Evolutionary conservation across 345 rosid species (phyloP), one percentile per base, ranked within the genome.

Genomic region (Linum tenue): DNA sequence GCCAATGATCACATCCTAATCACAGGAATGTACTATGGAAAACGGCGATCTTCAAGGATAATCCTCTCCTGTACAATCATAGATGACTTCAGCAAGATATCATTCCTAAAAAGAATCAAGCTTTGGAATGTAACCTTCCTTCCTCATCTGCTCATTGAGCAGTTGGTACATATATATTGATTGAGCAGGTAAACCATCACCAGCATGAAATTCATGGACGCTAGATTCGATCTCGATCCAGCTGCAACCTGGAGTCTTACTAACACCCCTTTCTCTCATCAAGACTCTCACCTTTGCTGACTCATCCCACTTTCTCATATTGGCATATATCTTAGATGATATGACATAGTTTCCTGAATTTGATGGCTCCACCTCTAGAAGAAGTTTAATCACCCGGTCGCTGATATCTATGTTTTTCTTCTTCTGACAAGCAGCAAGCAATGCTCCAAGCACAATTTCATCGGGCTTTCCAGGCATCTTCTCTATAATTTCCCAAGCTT

Each of bases 241-340:
- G 74, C 96, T 92, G 73, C 98, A 89, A 14, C 97, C 98, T 14
- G 96, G 94, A 61, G 89, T 84, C 78, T 92, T 92, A 37, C 56
- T 31, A 37, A 89, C 79, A 37, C 92, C 95, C 64, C 77, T 77
- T 38, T 79, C 72, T 81, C 79, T 83, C 98, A 91, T 89, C 79
- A 85, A 75, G 3, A 62, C 64, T 71, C 96, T 82, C 87, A 82
- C 83, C 72, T 83, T 81, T 12, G 89, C 98, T 5, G 84, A 81
- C 12, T 87, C 83, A 70, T 84, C 86, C 92, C 92, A 89, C 82
- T 72, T 84, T 74, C 80, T 87, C 78, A 75, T 64, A 37, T 85
- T 80, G 16, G 92, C 92, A 69, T 74, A 87, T 35, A 92, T 80
- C 69, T 92, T 86, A 15, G 95, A 92, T 5, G 88, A 86, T 38